A percentile compares a stretch with the other conserved stretches of the same genome.
phyloP scores from a whole-genome alignment of 495 filamentous ascomycete species.

The Annulohypoxylon stygium region DNA sequence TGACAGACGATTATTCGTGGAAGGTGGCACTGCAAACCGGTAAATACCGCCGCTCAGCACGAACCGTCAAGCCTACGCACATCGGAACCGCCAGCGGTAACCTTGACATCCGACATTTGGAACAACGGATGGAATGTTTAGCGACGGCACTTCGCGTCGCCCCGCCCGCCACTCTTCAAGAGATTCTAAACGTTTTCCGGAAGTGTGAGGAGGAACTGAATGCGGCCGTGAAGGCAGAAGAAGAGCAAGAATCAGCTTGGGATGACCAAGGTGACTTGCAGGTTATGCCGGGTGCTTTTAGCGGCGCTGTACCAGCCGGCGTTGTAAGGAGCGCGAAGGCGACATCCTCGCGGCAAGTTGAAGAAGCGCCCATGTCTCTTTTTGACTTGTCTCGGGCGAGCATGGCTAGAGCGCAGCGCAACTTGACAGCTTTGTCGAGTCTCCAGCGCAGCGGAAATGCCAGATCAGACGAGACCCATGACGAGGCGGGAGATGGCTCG shows the following conservation, averaged over 20 bases:
- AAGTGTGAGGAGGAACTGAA: conserved; percentile 89
- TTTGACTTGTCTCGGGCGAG: conserved; percentile 89
- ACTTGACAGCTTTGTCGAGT: conserved; percentile 62
- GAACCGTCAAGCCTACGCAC: conserved; percentile 62
- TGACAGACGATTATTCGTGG: conserved; percentile 87
- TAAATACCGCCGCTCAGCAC: conserved; percentile 71
- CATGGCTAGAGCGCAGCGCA: conserved; percentile 76
- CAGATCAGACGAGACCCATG: conserved; percentile 47
- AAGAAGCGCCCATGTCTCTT: conserved; percentile 91
- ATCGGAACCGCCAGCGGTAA: conserved; percentile 67
- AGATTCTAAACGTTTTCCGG: conserved; percentile 87
- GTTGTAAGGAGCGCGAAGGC: conserved; percentile 30
- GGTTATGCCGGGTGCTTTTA: conserved; percentile 77
- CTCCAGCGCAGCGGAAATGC: conserved; percentile 54
- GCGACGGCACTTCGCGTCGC: conserved; percentile 85
- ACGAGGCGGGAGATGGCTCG: conserved; percentile 49
- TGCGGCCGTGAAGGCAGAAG: conserved; percentile 75
- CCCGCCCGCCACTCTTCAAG: conserved; percentile 80
- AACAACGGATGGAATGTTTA: conserved; percentile 92
- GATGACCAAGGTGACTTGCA: conserved; percentile 73
- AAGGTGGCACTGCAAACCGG: conserved; percentile 91
- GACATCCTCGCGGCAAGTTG: conserved; percentile 54
- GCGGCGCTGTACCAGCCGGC: conserved; percentile 44
- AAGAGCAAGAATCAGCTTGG: conserved; percentile 79
- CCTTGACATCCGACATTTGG: conserved; percentile 72